A percentile compares a stretch with the other conserved stretches of the same genome.
Conservation (phyloP, 805 yeast genomes). For the Soucietia sequanensis region DNA sequence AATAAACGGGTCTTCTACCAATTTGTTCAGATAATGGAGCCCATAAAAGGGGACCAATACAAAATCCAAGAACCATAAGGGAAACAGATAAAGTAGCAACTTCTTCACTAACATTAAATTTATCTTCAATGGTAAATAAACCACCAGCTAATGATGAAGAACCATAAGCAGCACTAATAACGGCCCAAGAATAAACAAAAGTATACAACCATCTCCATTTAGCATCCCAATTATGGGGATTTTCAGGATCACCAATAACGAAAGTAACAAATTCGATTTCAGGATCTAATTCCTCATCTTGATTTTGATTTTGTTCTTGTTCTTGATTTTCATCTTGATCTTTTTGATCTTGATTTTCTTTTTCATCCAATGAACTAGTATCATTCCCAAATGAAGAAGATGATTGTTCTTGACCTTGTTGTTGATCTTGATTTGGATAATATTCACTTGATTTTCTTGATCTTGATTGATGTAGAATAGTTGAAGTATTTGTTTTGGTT, state of each 20-base stretch:
- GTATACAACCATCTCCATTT: conserved; percentile 65
- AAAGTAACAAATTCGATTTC: conserved; percentile 86
- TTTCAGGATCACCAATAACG: conserved; percentile 74
- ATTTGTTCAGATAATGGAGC: conserved; percentile 83
- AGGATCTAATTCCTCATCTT: too few species aligned
- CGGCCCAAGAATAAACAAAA: conserved; percentile 62
- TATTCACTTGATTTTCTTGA: neutral
- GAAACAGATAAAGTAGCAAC: conserved; percentile 81
- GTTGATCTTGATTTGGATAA: conserved; percentile 19
- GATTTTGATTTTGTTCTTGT: conserved; percentile 9
- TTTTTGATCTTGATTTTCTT: conserved; percentile 17
- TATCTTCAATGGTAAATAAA: conserved; percentile 60
- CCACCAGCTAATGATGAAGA: conserved; percentile 91
- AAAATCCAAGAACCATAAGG: conserved; percentile 84
- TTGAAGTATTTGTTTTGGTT: conserved; percentile 14
- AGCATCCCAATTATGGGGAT: conserved; percentile 83
- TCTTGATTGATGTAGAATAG: neutral
- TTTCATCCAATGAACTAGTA: conserved; percentile 9
- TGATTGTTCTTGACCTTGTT: conserved; percentile 17
- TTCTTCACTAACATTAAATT: conserved; percentile 69
- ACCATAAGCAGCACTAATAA: conserved; percentile 89
- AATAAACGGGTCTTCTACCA: conserved; percentile 83
- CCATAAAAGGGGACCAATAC: conserved; percentile 86
- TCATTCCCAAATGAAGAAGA: neutral
- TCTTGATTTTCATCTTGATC: conserved; percentile 23